Conservation (phyloP, 805 yeast species). For the Ogataea chonburiensis region DNA sequence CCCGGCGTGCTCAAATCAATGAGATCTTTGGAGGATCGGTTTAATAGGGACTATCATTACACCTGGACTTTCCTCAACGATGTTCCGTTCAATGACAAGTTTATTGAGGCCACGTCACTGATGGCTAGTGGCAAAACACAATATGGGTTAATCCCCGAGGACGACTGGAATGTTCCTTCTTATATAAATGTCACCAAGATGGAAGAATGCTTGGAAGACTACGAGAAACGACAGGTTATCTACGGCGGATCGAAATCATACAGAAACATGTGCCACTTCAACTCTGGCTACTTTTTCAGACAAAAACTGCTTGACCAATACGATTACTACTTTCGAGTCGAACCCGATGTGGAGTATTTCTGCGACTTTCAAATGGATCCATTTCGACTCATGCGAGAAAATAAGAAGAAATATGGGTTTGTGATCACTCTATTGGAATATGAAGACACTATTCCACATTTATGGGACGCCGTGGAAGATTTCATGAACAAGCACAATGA, state of each 20-base stretch:
- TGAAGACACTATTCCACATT: conserved; percentile 77
- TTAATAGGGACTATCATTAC: conserved; percentile 62
- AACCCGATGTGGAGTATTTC: conserved; percentile 84
- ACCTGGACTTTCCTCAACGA: conserved; percentile 82
- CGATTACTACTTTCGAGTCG: conserved; percentile 94
- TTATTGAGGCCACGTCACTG: conserved; percentile 56
- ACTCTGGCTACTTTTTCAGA: conserved; percentile 86
- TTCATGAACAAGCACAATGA: conserved; percentile 58
- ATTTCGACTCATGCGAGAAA: conserved; percentile 72
- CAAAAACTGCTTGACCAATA: conserved; percentile 69
- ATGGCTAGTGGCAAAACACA: conserved; percentile 67
- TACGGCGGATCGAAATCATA: conserved; percentile 68
- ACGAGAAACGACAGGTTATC: conserved; percentile 48
- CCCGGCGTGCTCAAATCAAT: conserved; percentile 72
- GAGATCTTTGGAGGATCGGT: conserved; percentile 74
- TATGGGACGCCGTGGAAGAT: conserved; percentile 75
- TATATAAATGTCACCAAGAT: conserved; percentile 62
- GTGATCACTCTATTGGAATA: conserved; percentile 83
- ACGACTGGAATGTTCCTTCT: conserved; percentile 77
- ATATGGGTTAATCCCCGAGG: conserved; percentile 63
- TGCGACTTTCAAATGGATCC: conserved; percentile 92
- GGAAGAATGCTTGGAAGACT: conserved; percentile 44
- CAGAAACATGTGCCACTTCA: conserved; percentile 94
- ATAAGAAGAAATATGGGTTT: conserved; percentile 81
- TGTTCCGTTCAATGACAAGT: conserved; percentile 62